Base-by-base conservation (phyloP, 2,329 filamentous ascomycete species). In the Apiospora arundinis region DNA sequence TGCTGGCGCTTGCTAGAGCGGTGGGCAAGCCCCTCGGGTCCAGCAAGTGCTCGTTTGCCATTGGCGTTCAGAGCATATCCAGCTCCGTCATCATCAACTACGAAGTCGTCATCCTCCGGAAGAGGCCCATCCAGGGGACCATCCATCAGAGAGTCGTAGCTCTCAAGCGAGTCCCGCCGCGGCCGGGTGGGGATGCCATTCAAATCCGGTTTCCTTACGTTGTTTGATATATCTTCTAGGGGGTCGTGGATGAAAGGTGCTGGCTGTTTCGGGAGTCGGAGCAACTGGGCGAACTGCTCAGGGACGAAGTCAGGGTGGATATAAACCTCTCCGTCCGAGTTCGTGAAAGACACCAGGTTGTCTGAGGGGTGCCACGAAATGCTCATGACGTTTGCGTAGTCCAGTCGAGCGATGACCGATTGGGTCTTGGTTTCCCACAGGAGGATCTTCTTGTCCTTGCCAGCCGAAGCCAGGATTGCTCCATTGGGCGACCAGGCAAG, bases 401-500 rank as follows among this genome's bases (percentile, higher is more conserved):
- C 93, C 76, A 93, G 90, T 74, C 90, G 91, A 72, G 92, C 91
- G 70, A 98, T 83, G 45, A 97, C 87, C 68, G 90, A 93, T 81
- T 98, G 95, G 1, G 93, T 94, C 81, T 92, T 95, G 1, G 93
- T 92, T 78, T 98, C 94, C 96, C 97, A 99, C 2, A 99, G 85
- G 37, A 93, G 80, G 4, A 97, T 83, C 78, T 90, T 93, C 76
- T 89, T 88, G 77, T 93, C 91, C 75, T 89, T 90, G 73, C 85
- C 90, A 21, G 92, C 90, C 23, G 90, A 90, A 12, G 91, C 94
- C 28, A 99, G 86, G 77, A 99, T 86, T 1, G 95, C 93, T 49
- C 96, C 96, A 78, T 99, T 99, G 1, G 95, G 94, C 18, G 95
- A 97, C 96, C 96, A 99, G 46, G 93, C 91, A 46, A 97, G 83